Percentiles rank a stretch among this genome's conserved stretches.
These are phyloP conservation scores for Heritiera littoralis DNA, from an alignment of 345 rosid species.

Conservation along the genomic window DNA sequence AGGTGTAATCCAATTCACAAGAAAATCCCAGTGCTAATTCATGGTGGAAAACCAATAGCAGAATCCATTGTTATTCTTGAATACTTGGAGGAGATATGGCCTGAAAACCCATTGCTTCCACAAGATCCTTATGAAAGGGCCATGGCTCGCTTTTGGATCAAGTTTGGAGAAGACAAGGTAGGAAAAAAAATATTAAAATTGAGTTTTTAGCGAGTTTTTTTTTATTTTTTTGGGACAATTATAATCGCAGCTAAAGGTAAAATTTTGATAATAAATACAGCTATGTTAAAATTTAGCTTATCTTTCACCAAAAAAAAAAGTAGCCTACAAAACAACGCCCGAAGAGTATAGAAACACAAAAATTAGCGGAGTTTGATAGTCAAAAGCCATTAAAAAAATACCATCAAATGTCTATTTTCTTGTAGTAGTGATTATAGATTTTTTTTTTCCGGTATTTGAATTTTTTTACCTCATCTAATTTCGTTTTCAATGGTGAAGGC, in stretches of 20 bases:
- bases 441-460: background rate
- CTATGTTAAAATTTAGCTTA: too few relatives aligned
- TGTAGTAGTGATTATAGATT: too few relatives aligned
- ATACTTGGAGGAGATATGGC: conserved; percentile 38
- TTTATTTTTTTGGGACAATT: too few relatives aligned
- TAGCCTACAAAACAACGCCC: too few relatives aligned
- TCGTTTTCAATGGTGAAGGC: conserved; percentile 9
- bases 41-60: conserved; percentile 29
- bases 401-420: too few relatives aligned
- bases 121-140: conserved; percentile 28
- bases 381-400: too few relatives aligned
- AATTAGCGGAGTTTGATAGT: too few relatives aligned
- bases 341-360: too few relatives aligned
- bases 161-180: conserved; percentile 38
- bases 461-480: background rate
- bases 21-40: conserved; percentile 45
- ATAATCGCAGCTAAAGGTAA: too few relatives aligned
- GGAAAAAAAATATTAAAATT: background rate
- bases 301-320: too few relatives aligned
- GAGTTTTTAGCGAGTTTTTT: too few relatives aligned
- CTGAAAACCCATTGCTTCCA: conserved; percentile 31
- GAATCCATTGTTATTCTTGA: conserved; percentile 37
- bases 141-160: conserved; percentile 35
- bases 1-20: conserved; percentile 39
- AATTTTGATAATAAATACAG: too few relatives aligned